These are phyloP conservation scores for Lactarius sanguifluus DNA, from an alignment of 768 basidiomycete species.

Conservation along the genomic window DNA sequence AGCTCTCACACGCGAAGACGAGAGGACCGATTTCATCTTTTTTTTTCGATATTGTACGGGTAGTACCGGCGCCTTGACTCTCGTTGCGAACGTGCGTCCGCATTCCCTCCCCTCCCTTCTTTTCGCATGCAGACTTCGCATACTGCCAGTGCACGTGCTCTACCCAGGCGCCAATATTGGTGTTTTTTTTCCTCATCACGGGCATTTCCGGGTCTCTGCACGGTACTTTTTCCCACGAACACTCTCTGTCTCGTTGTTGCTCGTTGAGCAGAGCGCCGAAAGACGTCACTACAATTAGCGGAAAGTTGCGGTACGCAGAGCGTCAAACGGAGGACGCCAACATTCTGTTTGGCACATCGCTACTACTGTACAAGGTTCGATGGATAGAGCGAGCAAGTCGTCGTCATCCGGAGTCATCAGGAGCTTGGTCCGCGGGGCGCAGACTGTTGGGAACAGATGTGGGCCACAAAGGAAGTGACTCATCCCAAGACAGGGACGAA, in stretches of 20 bases:
- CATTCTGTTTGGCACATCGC: not conserved
- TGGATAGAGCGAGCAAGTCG: not conserved
- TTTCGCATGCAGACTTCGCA: not conserved
- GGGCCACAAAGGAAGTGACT: constrained; percentile 6
- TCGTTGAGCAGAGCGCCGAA: not conserved
- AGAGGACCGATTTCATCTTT: not conserved
- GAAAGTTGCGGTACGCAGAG: not conserved
- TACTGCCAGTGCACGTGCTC: not conserved
- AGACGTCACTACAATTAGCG: not conserved
- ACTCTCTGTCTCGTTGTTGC: not conserved
- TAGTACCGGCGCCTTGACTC: not conserved
- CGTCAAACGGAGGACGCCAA: not conserved
- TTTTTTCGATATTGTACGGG: not conserved
- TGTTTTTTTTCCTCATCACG: not conserved
- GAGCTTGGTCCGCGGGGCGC: not conserved
- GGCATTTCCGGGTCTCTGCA: not conserved
- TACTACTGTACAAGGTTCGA: not conserved
- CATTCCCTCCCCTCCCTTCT: not conserved
- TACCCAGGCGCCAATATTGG: not conserved
- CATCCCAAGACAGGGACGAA: not conserved
- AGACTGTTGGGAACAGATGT: not conserved
- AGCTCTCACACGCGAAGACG: not conserved
- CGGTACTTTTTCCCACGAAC: not conserved
- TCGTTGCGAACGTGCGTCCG: not conserved
- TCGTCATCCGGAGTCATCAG: not conserved